Base-by-base conservation (phyloP, 768 basidiomycete genomes). In the Phlebiopsis gigantea region DNA sequence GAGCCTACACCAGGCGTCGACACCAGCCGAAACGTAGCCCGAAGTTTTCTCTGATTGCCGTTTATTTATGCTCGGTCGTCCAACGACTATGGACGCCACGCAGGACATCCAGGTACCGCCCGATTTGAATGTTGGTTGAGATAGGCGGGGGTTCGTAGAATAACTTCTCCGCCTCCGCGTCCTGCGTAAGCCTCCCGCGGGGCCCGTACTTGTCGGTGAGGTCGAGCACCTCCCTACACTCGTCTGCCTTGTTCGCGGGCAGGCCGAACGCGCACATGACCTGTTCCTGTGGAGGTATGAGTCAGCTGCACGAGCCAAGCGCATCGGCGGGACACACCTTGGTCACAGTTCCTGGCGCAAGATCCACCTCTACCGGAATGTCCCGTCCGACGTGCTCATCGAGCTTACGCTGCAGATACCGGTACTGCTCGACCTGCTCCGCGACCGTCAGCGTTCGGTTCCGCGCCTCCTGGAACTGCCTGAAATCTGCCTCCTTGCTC, bases 131-230 rank as follows among this genome's bases (percentile, higher is more conserved):
- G 28, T 70, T 72, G 55, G 75, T 71, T 34, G 67, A 71, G 2
- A 79, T 77, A 30, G 60, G 61, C 9, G 69, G 71, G 5, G 69
- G 68, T 59, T 84, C 81, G 30, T 80, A 68, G 39, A 84, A 66
- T 73, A 84, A 75, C 42, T 72, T 74, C 15, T 77, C 61, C 22
- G 87, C 78, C 22, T 74, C 70, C 24, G 74, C 61, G 59, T 87
- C 79, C 65, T 77, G 75, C 54, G 68, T 71, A 26, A 77, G 76
- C 24, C 66, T 69, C 5, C 85, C 85, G 8, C 75, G 67, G 26
- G 77, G 75, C 2, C 87, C 87, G 62, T 88, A 88, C 52, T 79
- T 68, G 17, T 63, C 66, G 42, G 86, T 67, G 34, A 88, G 77
- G 9, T 55, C 46, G 47, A 82, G 67, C 5, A 78, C 81, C 61